phyloP scores from a whole-genome alignment of 192 early-diverging fungal genomes.

The Radiomyces spectabilis region DNA sequence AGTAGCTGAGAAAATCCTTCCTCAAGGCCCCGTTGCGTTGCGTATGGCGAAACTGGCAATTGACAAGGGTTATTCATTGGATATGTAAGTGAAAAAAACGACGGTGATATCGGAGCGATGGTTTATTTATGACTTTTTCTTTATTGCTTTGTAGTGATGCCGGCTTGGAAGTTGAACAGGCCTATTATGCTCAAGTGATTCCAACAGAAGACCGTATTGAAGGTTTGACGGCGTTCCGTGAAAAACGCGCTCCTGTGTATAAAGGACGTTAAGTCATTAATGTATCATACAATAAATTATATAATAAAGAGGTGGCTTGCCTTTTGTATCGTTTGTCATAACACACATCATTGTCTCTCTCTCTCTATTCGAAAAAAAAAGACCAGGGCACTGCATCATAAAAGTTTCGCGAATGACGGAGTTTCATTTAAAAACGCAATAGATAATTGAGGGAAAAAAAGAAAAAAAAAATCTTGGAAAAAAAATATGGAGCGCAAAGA shows the following conservation, averaged over 20 bases:
- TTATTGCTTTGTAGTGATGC: conserved; percentile 43
- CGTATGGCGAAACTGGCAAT: conserved; percentile 90
- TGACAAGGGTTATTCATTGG: conserved; percentile 70
- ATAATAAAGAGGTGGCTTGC: too few relatives aligned
- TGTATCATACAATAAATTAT: too few relatives aligned
- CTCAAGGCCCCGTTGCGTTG: conserved; percentile 79
- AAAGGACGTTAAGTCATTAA: conserved; percentile 29
- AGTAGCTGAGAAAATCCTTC: conserved; percentile 71
- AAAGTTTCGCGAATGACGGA: too few relatives aligned
- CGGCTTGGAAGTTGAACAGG: conserved; percentile 87
- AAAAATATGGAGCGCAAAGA: too few relatives aligned
- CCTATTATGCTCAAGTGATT: conserved; percentile 92
- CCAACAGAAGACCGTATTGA: conserved; percentile 92
- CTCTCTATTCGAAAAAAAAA: too few relatives aligned
- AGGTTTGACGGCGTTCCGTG: conserved; percentile 52
- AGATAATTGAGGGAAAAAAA: too few relatives aligned
- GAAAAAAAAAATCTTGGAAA: too few relatives aligned
- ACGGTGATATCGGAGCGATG: background rate
- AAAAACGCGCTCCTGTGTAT: conserved; percentile 25
- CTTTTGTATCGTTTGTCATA: too few relatives aligned
- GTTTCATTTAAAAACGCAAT: too few relatives aligned
- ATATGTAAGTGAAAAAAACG: conserved; percentile 49
- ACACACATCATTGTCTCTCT: too few relatives aligned
- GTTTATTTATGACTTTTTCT: background rate
- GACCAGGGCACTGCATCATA: too few relatives aligned